Evolutionary conservation across 2,329 filamentous ascomycete genomes (phyloP).

Genomic region (Tympanopsis confertula): DNA sequence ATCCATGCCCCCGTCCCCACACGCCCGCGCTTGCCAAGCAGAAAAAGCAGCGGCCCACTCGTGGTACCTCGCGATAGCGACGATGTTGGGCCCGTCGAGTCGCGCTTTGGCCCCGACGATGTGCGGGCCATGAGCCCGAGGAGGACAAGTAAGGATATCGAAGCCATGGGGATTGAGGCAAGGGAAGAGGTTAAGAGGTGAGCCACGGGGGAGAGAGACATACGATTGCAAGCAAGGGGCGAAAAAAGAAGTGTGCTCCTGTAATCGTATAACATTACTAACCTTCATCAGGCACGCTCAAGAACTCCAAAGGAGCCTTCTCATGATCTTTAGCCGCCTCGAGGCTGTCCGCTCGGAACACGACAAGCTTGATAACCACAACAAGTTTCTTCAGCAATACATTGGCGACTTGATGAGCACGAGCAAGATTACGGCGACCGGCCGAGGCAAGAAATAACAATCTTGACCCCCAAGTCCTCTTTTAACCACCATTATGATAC

Average conservation of each 20-base stretch:
- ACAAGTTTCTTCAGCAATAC: slow-evolving; percentile 95
- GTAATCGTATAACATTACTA: slow-evolving; percentile 7
- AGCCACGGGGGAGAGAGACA: slow-evolving; percentile 8
- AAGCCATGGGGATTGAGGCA: slow-evolving; percentile 75
- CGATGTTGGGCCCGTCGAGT: slow-evolving; percentile 60
- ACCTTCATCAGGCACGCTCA: slow-evolving; percentile 62
- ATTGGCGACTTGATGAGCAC: slow-evolving; percentile 91
- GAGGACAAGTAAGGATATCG: slow-evolving; percentile 79
- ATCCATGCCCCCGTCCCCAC: slow-evolving; percentile 39
- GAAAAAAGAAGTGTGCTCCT: slow-evolving; percentile 1
- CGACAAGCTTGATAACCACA: slow-evolving; percentile 91
- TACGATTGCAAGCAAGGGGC: neutral
- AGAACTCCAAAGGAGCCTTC: slow-evolving; percentile 74
- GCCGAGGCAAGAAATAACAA: slow-evolving; percentile 38
- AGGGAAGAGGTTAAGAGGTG: slow-evolving; percentile 52
- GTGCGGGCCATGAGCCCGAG: slow-evolving; percentile 90
- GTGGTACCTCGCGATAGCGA: slow-evolving; percentile 69
- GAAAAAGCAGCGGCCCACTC: slow-evolving; percentile 72
- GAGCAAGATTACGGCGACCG: slow-evolving; percentile 57
- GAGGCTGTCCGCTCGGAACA: slow-evolving; percentile 90
- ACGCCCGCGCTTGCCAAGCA: slow-evolving; percentile 58
- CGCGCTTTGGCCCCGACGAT: slow-evolving; percentile 74
- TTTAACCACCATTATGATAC: no score
- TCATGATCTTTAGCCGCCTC: slow-evolving; percentile 84
- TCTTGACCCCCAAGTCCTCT: neutral